phyloP scores from a whole-genome alignment of 148 eudicot genomes.

The Vaccinium vitisidaea region DNA sequence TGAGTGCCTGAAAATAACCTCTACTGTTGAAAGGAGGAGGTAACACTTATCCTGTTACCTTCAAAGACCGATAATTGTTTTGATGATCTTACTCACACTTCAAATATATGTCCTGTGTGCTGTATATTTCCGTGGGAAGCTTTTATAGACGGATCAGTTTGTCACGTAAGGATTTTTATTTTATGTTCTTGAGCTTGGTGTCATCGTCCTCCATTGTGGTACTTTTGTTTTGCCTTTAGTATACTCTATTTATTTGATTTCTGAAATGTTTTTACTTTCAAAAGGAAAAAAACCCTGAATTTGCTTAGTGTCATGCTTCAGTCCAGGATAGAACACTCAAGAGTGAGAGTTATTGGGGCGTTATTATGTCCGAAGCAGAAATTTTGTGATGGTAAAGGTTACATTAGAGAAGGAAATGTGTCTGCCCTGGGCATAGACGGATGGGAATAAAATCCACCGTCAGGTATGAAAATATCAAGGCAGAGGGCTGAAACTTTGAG shows the following conservation, averaged over 20 bases:
- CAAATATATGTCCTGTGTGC: neutral
- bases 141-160: neutral
- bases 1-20: slow-evolving; percentile 59
- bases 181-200: neutral
- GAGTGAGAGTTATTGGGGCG: too few relatives aligned
- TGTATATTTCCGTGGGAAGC: neutral
- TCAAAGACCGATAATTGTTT: neutral
- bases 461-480: too few relatives aligned
- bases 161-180: neutral
- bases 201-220: neutral
- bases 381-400: too few relatives aligned
- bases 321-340: too few relatives aligned
- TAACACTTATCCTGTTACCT: neutral
- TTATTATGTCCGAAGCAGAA: too few relatives aligned
- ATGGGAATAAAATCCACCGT: too few relatives aligned
- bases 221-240: neutral
- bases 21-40: neutral
- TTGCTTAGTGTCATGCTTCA: neutral
- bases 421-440: too few relatives aligned
- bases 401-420: too few relatives aligned
- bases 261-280: neutral
- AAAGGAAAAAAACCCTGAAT: neutral
- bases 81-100: neutral
- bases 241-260: neutral
- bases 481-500: too few relatives aligned